Evolutionary conservation across 306 rosid genomes (phyloP).

Genomic region (Trifolium subterraneum): DNA sequence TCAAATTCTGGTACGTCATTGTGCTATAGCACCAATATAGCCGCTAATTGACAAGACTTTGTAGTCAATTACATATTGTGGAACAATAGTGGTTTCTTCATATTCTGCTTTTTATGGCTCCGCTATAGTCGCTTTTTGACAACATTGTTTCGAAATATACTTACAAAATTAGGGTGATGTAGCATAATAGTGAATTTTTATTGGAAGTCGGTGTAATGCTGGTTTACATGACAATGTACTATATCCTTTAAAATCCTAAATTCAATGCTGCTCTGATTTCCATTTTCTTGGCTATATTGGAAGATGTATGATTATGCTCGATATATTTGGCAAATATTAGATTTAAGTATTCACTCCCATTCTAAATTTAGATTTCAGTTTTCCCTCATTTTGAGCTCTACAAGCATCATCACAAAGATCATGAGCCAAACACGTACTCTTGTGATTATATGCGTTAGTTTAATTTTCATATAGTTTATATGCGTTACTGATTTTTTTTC

Average conservation of each 20-base stretch:
- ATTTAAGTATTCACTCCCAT: slow-evolving; percentile 18
- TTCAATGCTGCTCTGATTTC: background rate
- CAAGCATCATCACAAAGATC: background rate
- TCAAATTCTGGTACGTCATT: background rate
- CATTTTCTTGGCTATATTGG: background rate
- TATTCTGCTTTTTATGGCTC: background rate
- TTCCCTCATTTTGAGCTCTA: slow-evolving; percentile 5
- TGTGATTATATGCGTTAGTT: background rate
- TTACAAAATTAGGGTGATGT: background rate
- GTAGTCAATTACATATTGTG: background rate
- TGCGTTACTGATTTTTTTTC: background rate
- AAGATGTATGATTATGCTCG: background rate
- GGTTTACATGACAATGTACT: background rate
- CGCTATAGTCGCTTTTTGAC: background rate
- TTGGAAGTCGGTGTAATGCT: no score
- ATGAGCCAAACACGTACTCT: background rate
- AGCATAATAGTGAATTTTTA: background rate
- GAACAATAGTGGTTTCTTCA: background rate
- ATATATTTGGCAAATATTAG: background rate
- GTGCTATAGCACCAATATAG: background rate
- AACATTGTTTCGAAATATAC: background rate
- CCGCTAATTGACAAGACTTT: background rate
- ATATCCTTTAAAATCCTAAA: background rate
- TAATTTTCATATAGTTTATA: background rate
- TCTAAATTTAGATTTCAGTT: background rate